A percentile compares a stretch with the other conserved stretches of the same genome.
Conservation (phyloP, 208 protist genomes). For the Borovskyia barvae region DNA sequence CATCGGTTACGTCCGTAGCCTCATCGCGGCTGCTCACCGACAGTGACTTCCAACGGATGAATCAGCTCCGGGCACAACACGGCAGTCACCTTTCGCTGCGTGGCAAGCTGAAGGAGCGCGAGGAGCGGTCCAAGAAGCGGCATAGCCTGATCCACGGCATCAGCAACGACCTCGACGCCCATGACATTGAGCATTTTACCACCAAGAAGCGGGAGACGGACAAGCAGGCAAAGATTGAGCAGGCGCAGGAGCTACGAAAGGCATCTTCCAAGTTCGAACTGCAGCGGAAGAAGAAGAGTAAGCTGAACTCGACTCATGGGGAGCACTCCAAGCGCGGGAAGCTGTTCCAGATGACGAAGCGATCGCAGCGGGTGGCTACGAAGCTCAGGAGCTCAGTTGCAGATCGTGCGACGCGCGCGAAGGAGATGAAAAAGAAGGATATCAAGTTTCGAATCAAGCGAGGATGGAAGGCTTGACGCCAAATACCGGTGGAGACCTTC, state of each 20-base stretch:
- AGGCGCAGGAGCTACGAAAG: conserved; percentile 75
- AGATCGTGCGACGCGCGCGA: conserved; percentile 63
- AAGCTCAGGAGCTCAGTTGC: conserved; percentile 83
- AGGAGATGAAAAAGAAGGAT: conserved; percentile 92
- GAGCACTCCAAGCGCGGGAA: conserved; percentile 89
- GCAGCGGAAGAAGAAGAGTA: conserved; percentile 88
- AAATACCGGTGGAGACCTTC: too few species aligned
- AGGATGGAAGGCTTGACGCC: conserved; percentile 82
- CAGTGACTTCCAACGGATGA: conserved; percentile 83
- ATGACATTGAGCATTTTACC: conserved; percentile 90
- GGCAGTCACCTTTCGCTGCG: conserved; percentile 72
- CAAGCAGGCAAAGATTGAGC: conserved; percentile 84
- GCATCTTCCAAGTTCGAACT: conserved; percentile 87
- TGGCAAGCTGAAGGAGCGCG: conserved; percentile 69
- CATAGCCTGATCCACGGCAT: conserved; percentile 82
- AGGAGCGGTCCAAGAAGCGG: conserved; percentile 45
- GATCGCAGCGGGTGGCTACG: conserved; percentile 77
- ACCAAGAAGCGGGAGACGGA: conserved; percentile 69
- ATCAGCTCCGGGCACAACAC: conserved; percentile 62
- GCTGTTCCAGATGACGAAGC: conserved; percentile 91
- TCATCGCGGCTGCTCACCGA: conserved; percentile 75
- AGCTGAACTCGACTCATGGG: conserved; percentile 83
- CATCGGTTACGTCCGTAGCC: conserved; percentile 36
- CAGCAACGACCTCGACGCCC: conserved; percentile 64
- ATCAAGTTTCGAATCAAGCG: conserved; percentile 93